Percentiles rank a stretch among this genome's conserved stretches.
Conservation (phyloP, 371 early-diverging fungal genomes). For the Racocetra persica region DNA sequence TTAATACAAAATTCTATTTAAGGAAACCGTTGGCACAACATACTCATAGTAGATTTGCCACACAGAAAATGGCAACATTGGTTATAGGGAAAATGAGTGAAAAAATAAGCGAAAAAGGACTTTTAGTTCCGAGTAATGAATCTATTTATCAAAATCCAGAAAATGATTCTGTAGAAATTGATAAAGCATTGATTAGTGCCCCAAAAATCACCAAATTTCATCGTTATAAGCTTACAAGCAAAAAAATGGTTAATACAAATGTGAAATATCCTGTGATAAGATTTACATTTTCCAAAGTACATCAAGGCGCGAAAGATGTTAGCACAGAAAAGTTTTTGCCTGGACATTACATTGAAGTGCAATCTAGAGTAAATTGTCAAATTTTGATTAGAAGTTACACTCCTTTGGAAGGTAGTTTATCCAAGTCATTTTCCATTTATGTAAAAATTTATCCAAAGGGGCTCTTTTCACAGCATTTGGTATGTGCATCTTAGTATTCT, state of each 20-base stretch:
- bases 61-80: conserved; percentile 9
- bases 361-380: conserved; percentile 30
- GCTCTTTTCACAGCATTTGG: conserved; percentile 42
- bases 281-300: conserved; percentile 19
- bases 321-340: background rate
- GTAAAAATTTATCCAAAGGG: conserved; percentile 41
- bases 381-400: conserved; percentile 39
- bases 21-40: background rate
- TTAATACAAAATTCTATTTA: conserved; percentile 1
- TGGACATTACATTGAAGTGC: conserved; percentile 42
- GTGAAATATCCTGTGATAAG: background rate
- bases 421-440: conserved; percentile 30
- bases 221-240: conserved; percentile 37
- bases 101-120: no score
- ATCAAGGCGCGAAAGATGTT: background rate
- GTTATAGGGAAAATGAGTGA: background rate
- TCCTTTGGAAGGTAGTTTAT: conserved; percentile 34
- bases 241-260: conserved; percentile 3
- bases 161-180: background rate
- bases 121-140: background rate
- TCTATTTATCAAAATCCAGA: no score
- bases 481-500: background rate
- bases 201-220: background rate
- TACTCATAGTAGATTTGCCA: background rate
- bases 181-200: no score